These are phyloP conservation scores for Hibiscus syriacus DNA, from an alignment of 345 rosid genomes.

Conservation along the genomic window DNA sequence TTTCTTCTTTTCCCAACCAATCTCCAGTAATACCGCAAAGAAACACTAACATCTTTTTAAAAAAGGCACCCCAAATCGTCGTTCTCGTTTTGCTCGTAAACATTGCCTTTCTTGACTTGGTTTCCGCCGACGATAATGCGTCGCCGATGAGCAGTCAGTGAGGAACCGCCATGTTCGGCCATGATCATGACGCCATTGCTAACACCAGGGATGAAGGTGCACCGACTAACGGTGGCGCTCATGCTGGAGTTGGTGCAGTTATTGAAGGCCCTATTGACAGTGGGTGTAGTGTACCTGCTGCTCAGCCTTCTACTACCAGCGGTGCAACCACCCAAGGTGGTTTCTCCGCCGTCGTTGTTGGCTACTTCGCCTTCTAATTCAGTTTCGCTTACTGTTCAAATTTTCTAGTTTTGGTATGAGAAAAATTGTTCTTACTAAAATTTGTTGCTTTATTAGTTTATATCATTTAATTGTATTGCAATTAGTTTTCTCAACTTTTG, in stretches of 20 bases:
- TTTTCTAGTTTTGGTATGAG: background rate
- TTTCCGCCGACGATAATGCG: conserved; percentile 17
- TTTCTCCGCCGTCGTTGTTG: background rate
- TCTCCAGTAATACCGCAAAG: too few species aligned
- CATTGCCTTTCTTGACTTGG: conserved; percentile 21
- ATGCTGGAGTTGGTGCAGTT: too few species aligned
- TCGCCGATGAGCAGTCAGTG: background rate
- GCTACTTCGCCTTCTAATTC: background rate
- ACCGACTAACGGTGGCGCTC: background rate
- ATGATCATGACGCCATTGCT: background rate
- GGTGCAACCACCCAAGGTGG: background rate
- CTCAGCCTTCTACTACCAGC: background rate
- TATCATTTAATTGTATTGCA: background rate
- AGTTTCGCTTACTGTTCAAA: background rate
- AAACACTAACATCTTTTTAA: background rate
- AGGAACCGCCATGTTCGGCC: background rate
- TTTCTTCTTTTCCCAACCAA: background rate
- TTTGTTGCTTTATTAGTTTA: background rate
- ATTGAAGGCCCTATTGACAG: conserved; percentile 1
- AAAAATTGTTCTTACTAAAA: background rate
- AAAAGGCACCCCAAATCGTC: conserved; percentile 25
- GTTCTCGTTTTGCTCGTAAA: conserved; percentile 29
- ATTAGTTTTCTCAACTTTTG: too few species aligned
- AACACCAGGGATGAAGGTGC: background rate
- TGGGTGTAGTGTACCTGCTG: background rate